Conservation (phyloP, 352 stramenopile species). For the Phytophthora sp. region DNA sequence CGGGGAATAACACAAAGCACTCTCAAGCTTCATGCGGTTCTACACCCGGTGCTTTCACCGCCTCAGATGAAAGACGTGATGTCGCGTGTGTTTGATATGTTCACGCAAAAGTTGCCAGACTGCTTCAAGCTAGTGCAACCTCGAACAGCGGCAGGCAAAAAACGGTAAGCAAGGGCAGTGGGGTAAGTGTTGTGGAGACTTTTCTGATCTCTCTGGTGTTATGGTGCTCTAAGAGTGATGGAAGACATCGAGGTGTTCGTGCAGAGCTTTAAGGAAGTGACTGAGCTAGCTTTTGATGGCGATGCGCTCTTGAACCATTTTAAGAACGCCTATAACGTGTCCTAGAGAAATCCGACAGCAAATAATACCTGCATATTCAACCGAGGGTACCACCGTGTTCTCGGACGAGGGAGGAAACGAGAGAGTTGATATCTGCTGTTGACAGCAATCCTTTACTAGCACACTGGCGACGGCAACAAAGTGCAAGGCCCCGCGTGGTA, state of each 20-base stretch:
- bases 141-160: conserved; percentile 71
- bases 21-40: conserved; percentile 95
- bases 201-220: not conserved
- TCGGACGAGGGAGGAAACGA: too few relatives aligned
- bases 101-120: conserved; percentile 87
- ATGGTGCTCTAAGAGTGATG: conserved; percentile 49
- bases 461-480: conserved; percentile 5
- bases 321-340: conserved; percentile 51
- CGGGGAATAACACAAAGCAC: conserved; percentile 95
- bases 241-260: conserved; percentile 81
- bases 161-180: conserved; percentile 45
- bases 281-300: conserved; percentile 71
- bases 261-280: conserved; percentile 74
- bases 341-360: conserved; percentile 30
- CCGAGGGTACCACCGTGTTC: too few relatives aligned
- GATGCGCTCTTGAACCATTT: conserved; percentile 68
- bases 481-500: conserved; percentile 15
- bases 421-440: too few relatives aligned
- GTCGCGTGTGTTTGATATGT: conserved; percentile 90
- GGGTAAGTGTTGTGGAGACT: not conserved
- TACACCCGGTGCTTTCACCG: conserved; percentile 91
- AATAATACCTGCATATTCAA: conserved; percentile 28
- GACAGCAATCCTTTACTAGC: too few relatives aligned
- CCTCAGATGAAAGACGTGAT: conserved; percentile 97
- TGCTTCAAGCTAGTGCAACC: conserved; percentile 89